Conservation (phyloP, 164 flowering plant genomes). For the Liquidambar formosana region DNA sequence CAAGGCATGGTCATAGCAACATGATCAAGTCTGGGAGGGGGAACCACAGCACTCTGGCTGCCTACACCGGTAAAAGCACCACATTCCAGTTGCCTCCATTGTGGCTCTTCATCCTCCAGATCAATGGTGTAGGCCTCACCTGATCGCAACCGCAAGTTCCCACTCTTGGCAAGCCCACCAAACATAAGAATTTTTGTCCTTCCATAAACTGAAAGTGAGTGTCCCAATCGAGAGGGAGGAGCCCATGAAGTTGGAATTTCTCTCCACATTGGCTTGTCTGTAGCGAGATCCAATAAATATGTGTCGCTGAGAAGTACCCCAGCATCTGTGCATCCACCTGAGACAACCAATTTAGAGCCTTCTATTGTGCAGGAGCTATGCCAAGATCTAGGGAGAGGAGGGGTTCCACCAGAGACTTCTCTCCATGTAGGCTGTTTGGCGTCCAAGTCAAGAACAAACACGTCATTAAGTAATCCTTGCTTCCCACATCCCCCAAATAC, state of each 20-base stretch:
- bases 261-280: constrained; percentile 72
- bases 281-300: constrained; percentile 65
- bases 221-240: constrained; percentile 83
- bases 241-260: constrained; percentile 71
- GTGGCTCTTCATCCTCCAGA: constrained; percentile 64
- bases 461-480: constrained; percentile 84
- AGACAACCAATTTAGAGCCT: constrained; percentile 77
- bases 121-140: constrained; percentile 83
- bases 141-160: constrained; percentile 67
- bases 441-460: constrained; percentile 80
- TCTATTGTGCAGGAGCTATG: constrained; percentile 87
- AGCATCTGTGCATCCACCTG: constrained; percentile 90
- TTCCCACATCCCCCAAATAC: constrained; percentile 89
- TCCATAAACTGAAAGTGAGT: constrained; percentile 82
- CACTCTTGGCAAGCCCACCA: constrained; percentile 87
- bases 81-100: constrained; percentile 74
- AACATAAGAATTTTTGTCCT: constrained; percentile 77
- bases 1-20: constrained; percentile 92
- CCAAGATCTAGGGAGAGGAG: constrained; percentile 89
- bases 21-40: constrained; percentile 89
- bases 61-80: constrained; percentile 47
- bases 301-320: constrained; percentile 84
- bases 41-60: constrained; percentile 57
- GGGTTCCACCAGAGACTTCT: constrained; percentile 68
- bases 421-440: constrained; percentile 87